phyloP scores from a whole-genome alignment of 1,284 basidiomycete species.

The Ustilago esculenta region DNA sequence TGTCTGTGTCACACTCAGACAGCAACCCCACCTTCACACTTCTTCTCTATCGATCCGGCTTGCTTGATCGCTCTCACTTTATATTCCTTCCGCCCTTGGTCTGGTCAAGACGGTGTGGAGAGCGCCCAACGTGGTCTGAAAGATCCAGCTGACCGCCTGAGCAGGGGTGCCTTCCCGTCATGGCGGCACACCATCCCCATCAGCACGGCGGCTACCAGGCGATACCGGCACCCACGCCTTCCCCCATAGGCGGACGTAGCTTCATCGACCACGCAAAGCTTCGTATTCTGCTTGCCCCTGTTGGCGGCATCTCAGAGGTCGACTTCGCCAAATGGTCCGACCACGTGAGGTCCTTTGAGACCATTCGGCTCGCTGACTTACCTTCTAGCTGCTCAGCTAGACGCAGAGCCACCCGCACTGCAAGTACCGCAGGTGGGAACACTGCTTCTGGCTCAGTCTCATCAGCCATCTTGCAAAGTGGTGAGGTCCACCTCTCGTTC shows the following conservation, averaged over 20 bases:
- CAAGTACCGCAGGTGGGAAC: slow-evolving; percentile 1
- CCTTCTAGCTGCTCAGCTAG: slow-evolving; percentile 33
- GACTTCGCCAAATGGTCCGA: slow-evolving; percentile 61
- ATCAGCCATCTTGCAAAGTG: slow-evolving; percentile 42
- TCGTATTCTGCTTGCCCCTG: slow-evolving; percentile 62
- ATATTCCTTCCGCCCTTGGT: too few relatives aligned
- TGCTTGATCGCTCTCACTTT: too few relatives aligned
- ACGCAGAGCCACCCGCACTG: slow-evolving; percentile 7
- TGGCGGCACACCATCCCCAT: slow-evolving; percentile 3
- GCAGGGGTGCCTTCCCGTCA: neutral
- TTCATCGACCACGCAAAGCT: slow-evolving; percentile 58
- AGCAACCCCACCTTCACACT: neutral
- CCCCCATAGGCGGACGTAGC: slow-evolving; percentile 41
- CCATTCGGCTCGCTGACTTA: slow-evolving; percentile 54
- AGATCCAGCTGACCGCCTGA: neutral
- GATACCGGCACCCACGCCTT: slow-evolving; percentile 43
- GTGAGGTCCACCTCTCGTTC: slow-evolving; percentile 63
- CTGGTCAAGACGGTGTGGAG: too few relatives aligned
- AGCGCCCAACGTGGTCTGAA: too few relatives aligned
- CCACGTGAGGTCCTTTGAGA: slow-evolving; percentile 53
- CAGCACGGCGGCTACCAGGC: slow-evolving; percentile 6
- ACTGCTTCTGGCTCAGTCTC: neutral
- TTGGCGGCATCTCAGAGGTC: slow-evolving; percentile 43
- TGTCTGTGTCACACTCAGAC: neutral
- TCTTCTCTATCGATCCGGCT: neutral